Percentiles rank a stretch among this genome's conserved stretches.
phyloP scores from a whole-genome alignment of 2,329 filamentous ascomycete species.

The Penicillium capsulatum region DNA sequence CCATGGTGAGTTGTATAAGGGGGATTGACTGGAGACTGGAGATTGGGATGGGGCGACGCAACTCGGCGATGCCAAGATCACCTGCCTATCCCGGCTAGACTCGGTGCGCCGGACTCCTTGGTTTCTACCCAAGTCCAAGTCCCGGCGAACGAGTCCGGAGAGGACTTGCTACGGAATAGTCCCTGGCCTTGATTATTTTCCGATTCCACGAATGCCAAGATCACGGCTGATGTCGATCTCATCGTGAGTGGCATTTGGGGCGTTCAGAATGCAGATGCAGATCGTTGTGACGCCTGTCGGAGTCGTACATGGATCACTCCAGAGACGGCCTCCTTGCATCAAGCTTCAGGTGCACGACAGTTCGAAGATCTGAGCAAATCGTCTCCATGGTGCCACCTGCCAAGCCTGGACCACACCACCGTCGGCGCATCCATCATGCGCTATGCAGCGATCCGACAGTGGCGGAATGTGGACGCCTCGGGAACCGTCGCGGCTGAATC shows the following conservation, averaged over 20 bases:
- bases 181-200: not conserved
- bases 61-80: not conserved
- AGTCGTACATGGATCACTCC: not conserved
- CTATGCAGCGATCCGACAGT: constrained; percentile 8
- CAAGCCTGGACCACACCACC: not conserved
- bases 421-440: not conserved
- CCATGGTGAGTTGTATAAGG: constrained; percentile 50
- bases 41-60: constrained; percentile 3
- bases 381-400: not conserved
- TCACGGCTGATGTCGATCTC: constrained; percentile 3
- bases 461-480: constrained; percentile 19
- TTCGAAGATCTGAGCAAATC: no score
- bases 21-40: constrained; percentile 5
- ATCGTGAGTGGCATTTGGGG: constrained; percentile 4
- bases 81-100: constrained; percentile 7
- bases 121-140: no score
- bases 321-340: not conserved
- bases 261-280: constrained; percentile 7
- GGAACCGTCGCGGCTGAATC: constrained; percentile 1
- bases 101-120: no score
- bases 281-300: constrained; percentile 9
- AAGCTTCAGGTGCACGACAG: not conserved
- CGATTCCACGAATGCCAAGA: not conserved
- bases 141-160: no score
- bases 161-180: no score